Conservation (phyloP, 2,329 filamentous ascomycete genomes). For the Neonectria ditissima region DNA sequence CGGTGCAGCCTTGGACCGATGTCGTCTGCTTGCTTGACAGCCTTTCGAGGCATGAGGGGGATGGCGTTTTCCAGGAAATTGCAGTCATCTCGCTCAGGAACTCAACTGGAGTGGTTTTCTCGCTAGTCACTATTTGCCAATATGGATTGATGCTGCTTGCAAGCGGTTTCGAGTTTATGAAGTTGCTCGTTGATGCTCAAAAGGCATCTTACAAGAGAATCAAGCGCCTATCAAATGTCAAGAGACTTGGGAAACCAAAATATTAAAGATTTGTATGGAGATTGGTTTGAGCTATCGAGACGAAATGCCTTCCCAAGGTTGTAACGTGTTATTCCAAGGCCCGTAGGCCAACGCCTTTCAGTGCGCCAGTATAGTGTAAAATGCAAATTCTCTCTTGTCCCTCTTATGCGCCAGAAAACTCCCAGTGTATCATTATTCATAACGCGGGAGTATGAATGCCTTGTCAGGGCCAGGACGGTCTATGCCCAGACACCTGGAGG, state of each 20-base stretch:
- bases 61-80: neutral
- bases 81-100: neutral
- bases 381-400: constrained; percentile 24
- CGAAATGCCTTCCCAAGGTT: constrained; percentile 30
- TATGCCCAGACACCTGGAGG: constrained; percentile 44
- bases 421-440: constrained; percentile 46
- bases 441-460: constrained; percentile 35
- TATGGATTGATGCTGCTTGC: neutral
- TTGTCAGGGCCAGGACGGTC: constrained; percentile 23
- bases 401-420: constrained; percentile 35
- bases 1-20: constrained; percentile 1
- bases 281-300: constrained; percentile 38
- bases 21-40: neutral
- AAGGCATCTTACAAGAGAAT: neutral
- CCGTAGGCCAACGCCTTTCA: constrained; percentile 32
- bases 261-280: constrained; percentile 43
- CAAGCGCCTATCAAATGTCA: neutral
- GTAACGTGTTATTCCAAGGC: constrained; percentile 34
- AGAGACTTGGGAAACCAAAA: constrained; percentile 1
- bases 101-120: neutral
- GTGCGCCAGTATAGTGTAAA: constrained; percentile 33
- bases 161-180: neutral
- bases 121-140: neutral
- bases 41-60: neutral
- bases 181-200: neutral